Evolutionary conservation across 331 rosid genomes (phyloP).

Genomic region (Dryas integrifolia): DNA sequence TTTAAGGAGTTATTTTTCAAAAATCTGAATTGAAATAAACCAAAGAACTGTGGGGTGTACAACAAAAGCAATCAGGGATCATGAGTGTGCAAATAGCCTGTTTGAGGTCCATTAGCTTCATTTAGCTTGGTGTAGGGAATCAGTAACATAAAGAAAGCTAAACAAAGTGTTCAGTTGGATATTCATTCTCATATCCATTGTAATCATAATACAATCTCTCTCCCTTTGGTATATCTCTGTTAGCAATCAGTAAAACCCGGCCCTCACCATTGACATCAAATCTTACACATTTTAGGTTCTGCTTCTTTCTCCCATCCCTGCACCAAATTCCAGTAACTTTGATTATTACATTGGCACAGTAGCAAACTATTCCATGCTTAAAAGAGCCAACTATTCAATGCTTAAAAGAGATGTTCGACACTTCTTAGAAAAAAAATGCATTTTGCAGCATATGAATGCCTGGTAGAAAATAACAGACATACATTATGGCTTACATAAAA

Average conservation of each 20-base stretch:
- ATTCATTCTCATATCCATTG: slow-evolving; percentile 83
- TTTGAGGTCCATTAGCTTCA: slow-evolving; percentile 4
- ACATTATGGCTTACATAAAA: no score
- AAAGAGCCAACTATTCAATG: neutral
- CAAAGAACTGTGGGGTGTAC: neutral
- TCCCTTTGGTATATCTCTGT: slow-evolving; percentile 81
- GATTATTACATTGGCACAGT: neutral
- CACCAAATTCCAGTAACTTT: slow-evolving; percentile 17
- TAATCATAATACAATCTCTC: slow-evolving; percentile 93
- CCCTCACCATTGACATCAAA: slow-evolving; percentile 70
- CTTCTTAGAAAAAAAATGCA: neutral
- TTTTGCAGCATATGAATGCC: neutral
- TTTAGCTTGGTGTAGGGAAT: neutral
- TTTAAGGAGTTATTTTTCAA: neutral
- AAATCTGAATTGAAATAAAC: neutral
- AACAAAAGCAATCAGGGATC: neutral
- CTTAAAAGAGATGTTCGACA: neutral
- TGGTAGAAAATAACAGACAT: no score
- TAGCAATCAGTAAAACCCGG: slow-evolving; percentile 73
- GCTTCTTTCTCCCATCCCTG: slow-evolving; percentile 91
- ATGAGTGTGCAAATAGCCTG: neutral
- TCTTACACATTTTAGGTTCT: slow-evolving; percentile 86
- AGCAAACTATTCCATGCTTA: neutral
- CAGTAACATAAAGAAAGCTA: slow-evolving; percentile 18
- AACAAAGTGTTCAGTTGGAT: slow-evolving; percentile 86